Conservation (phyloP, 1,284 basidiomycete species). For the Irpex sp. region DNA sequence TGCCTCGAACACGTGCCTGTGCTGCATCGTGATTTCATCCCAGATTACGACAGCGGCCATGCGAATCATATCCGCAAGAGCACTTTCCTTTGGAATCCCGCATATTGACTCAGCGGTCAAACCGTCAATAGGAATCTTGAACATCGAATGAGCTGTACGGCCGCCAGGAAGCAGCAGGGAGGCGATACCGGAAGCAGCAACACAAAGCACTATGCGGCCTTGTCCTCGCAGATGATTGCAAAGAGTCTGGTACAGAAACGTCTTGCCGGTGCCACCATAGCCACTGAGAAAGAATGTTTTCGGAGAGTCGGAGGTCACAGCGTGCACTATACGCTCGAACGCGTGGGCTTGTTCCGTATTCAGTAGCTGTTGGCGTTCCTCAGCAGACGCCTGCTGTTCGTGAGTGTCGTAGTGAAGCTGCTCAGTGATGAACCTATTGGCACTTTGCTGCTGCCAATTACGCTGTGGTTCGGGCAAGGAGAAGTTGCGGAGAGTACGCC, state of each 20-base stretch:
- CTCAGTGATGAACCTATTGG: no score
- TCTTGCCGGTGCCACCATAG: constrained; percentile 45
- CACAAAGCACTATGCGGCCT: constrained; percentile 34
- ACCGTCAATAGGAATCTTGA: constrained; percentile 23
- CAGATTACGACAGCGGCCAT: constrained; percentile 28
- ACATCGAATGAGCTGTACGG: constrained; percentile 37
- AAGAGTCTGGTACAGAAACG: constrained; percentile 39
- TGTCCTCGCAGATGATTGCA: constrained; percentile 24
- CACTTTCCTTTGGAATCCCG: constrained; percentile 22
- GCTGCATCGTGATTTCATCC: constrained; percentile 35
- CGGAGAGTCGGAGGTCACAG: constrained; percentile 22
- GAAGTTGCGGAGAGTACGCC: constrained; percentile 21
- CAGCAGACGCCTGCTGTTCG: no score
- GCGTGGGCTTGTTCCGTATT: constrained; percentile 23
- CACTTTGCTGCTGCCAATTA: no score
- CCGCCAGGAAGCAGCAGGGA: constrained; percentile 36
- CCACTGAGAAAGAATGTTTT: constrained; percentile 39
- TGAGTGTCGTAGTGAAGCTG: no score
- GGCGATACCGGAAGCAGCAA: constrained; percentile 42
- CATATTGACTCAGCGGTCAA: constrained; percentile 18
- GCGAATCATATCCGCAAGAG: constrained; percentile 20
- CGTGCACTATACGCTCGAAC: constrained; percentile 32
- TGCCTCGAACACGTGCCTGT: constrained; percentile 25
- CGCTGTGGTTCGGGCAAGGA: background rate
- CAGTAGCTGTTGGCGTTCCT: constrained; percentile 24